Percentiles rank a stretch among this genome's conserved stretches.
Evolutionary conservation across 2,329 filamentous ascomycete genomes (phyloP).

Genomic region (Cercospora zeina): DNA sequence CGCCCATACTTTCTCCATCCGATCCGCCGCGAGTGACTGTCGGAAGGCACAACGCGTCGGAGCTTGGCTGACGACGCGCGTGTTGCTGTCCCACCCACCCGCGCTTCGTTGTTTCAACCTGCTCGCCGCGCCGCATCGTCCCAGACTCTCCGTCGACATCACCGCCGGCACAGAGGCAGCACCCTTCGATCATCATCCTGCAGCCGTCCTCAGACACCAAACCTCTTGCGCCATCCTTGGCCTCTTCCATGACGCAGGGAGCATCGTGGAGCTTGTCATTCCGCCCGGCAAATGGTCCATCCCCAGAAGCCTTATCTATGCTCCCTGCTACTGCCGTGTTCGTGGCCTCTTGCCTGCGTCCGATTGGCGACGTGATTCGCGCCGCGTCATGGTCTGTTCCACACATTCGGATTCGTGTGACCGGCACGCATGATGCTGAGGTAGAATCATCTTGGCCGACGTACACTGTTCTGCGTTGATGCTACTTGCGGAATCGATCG

Average conservation of each 20-base stretch:
- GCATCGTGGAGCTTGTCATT: conserved; percentile 16
- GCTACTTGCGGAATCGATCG: not conserved
- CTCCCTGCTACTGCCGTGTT: not conserved
- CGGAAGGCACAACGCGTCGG: not conserved
- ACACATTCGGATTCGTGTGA: not conserved
- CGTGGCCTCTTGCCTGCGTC: not conserved
- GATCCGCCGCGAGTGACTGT: not conserved
- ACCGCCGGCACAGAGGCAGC: conserved; percentile 17
- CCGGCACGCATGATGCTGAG: not conserved
- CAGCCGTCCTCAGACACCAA: conserved; percentile 13
- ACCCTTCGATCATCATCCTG: conserved; percentile 17
- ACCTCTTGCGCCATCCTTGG: conserved; percentile 24
- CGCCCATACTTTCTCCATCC: too few relatives aligned
- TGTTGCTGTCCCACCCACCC: not conserved
- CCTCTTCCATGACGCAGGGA: not conserved
- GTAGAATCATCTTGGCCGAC: not conserved
- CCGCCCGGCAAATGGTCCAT: conserved; percentile 18
- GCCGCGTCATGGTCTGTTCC: not conserved
- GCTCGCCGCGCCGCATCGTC: conserved; percentile 8
- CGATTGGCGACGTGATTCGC: not conserved
- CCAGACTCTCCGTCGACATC: not conserved
- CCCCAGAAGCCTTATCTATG: conserved; percentile 18
- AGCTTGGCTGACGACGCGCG: not conserved
- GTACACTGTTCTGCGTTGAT: not conserved
- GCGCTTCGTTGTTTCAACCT: conserved; percentile 1